Evolutionary conservation across 116 monocot genomes (phyloP).

Genomic region (Papilionanthe hybrid): DNA sequence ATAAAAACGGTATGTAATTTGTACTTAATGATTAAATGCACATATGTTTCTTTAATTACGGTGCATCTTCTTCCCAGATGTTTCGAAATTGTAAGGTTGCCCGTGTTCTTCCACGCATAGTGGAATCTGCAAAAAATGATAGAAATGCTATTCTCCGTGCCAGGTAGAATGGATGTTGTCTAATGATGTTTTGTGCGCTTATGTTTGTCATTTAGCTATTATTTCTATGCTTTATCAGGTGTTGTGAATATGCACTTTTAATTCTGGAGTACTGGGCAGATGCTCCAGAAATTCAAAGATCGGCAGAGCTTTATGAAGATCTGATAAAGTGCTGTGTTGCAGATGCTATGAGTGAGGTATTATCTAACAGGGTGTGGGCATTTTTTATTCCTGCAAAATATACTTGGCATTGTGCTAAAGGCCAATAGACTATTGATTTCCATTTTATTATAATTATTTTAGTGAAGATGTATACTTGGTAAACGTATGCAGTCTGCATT

Average conservation of each 20-base stretch:
- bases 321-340: slow-evolving; percentile 93
- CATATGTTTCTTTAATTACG: neutral
- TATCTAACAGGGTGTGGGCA: no score
- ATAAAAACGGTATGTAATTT: slow-evolving; percentile 77
- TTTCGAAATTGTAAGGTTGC: slow-evolving; percentile 93
- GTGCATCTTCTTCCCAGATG: slow-evolving; percentile 41
- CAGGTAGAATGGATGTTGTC: slow-evolving; percentile 36
- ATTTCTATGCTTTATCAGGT: slow-evolving; percentile 40
- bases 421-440: no score
- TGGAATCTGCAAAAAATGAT: slow-evolving; percentile 91
- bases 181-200: neutral
- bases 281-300: slow-evolving; percentile 92
- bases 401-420: no score
- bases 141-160: slow-evolving; percentile 91
- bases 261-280: slow-evolving; percentile 96
- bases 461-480: no score
- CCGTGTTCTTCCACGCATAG: slow-evolving; percentile 76
- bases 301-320: slow-evolving; percentile 95
- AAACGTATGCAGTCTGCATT: no score
- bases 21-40: neutral
- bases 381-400: no score
- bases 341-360: slow-evolving; percentile 99
- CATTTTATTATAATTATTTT: no score
- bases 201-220: neutral
- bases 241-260: slow-evolving; percentile 96